Percentiles rank a stretch among this genome's conserved stretches.
Evolutionary conservation across 2,329 filamentous ascomycete genomes (phyloP).

Genomic region (Talaromyces rugulosus): DNA sequence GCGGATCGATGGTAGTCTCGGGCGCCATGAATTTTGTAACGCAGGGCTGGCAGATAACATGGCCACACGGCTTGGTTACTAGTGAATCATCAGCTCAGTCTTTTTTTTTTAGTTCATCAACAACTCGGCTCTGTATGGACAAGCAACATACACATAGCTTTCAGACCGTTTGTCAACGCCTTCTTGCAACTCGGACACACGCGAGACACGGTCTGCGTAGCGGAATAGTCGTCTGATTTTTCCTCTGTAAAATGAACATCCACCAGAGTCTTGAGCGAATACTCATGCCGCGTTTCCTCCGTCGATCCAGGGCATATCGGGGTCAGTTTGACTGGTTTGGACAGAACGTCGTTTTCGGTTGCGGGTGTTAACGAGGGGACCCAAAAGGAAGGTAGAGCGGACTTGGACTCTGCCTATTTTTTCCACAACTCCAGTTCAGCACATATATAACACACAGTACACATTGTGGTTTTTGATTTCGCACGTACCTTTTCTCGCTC

Average conservation of each 20-base stretch:
- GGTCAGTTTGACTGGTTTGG: constrained; percentile 60
- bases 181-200: constrained; percentile 86
- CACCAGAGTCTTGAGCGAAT: constrained; percentile 75
- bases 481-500: constrained; percentile 63
- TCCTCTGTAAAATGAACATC: constrained; percentile 74
- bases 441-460: not conserved
- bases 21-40: constrained; percentile 76
- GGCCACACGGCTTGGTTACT: constrained; percentile 82
- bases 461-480: not conserved
- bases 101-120: not conserved
- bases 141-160: constrained; percentile 58
- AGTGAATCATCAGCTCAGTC: not conserved
- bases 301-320: constrained; percentile 75
- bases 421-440: not conserved
- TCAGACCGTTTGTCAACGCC: constrained; percentile 72
- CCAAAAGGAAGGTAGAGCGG: constrained; percentile 83
- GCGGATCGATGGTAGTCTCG: constrained; percentile 52
- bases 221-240: constrained; percentile 48
- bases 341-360: constrained; percentile 49
- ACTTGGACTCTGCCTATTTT: constrained; percentile 52
- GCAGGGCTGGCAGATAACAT: constrained; percentile 84
- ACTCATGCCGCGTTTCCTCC: constrained; percentile 62
- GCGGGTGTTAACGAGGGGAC: constrained; percentile 76
- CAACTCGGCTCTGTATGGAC: no score
- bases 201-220: constrained; percentile 35